phyloP scores from a whole-genome alignment of 2,329 filamentous ascomycete genomes.

The Leptographium procerum region DNA sequence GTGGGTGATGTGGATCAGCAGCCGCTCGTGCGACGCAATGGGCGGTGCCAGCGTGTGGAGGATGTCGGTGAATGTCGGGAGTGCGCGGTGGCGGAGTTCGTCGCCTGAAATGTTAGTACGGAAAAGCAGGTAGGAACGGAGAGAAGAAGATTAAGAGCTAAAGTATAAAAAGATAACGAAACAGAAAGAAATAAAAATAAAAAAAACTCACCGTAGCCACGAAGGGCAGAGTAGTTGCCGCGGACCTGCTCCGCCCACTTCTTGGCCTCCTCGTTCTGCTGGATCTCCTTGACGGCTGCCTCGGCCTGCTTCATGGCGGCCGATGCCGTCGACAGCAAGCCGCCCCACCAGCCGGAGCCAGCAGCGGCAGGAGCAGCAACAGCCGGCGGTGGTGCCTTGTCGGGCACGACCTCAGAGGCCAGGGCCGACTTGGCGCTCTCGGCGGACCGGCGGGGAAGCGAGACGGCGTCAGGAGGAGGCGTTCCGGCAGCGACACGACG shows the following conservation, averaged over 20 bases:
- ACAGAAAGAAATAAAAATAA: not conserved
- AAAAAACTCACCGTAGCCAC: conserved; percentile 53
- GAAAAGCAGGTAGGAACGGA: not conserved
- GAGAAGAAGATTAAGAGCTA: not conserved
- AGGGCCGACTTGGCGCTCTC: conserved; percentile 16
- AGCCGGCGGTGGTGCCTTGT: conserved; percentile 13
- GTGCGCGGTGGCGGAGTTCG: conserved; percentile 71
- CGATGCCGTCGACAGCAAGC: conserved; percentile 69
- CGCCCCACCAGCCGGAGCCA: conserved; percentile 81
- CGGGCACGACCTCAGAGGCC: not conserved
- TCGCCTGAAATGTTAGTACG: conserved; percentile 48
- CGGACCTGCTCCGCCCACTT: conserved; percentile 91
- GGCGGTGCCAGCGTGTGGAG: conserved; percentile 91
- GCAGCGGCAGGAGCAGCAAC: conserved; percentile 9
- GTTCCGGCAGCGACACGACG: conserved; percentile 37
- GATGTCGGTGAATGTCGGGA: conserved; percentile 91
- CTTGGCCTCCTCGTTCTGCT: conserved; percentile 92
- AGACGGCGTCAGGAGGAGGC: conserved; percentile 49
- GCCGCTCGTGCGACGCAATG: conserved; percentile 90
- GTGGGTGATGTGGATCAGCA: conserved; percentile 95
- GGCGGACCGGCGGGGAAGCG: conserved; percentile 17
- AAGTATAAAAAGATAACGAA: not conserved
- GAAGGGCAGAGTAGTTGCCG: conserved; percentile 72
- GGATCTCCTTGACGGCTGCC: conserved; percentile 85
- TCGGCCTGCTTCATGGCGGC: conserved; percentile 89